Percentiles rank a stretch among this genome's conserved stretches.
Evolutionary conservation across 129 eudicot species (phyloP).

Genomic region (Pulicaria dysenterica): DNA sequence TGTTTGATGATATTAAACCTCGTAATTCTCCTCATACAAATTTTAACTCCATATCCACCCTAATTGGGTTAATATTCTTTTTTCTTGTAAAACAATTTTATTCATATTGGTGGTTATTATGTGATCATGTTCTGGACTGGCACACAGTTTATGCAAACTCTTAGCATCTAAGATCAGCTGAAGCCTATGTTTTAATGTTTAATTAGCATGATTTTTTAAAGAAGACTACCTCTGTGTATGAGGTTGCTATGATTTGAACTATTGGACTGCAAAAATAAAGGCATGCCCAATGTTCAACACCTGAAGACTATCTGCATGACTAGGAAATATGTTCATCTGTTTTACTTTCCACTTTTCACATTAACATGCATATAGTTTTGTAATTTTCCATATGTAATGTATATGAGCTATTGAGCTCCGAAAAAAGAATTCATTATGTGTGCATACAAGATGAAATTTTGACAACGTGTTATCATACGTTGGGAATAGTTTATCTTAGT

Average conservation of each 20-base stretch:
- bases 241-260: background rate
- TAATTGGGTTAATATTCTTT: background rate
- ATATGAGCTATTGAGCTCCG: background rate
- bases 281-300: background rate
- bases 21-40: background rate
- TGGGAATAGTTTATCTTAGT: background rate
- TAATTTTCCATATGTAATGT: background rate
- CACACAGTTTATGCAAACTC: background rate
- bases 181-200: background rate
- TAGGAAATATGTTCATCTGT: background rate
- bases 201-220: background rate
- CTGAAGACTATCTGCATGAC: background rate
- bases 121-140: conserved; percentile 14
- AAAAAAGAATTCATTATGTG: background rate
- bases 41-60: background rate
- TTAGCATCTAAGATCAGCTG: background rate
- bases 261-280: background rate
- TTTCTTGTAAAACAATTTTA: background rate
- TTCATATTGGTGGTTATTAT: conserved; percentile 6
- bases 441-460: conserved; percentile 4
- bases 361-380: background rate
- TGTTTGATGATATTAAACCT: background rate
- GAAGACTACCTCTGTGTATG: background rate
- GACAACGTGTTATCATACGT: background rate
- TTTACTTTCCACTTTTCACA: conserved; percentile 2